Base-by-base conservation (phyloP, 163 green algal species). In the Scenedesmus sp. region DNA sequence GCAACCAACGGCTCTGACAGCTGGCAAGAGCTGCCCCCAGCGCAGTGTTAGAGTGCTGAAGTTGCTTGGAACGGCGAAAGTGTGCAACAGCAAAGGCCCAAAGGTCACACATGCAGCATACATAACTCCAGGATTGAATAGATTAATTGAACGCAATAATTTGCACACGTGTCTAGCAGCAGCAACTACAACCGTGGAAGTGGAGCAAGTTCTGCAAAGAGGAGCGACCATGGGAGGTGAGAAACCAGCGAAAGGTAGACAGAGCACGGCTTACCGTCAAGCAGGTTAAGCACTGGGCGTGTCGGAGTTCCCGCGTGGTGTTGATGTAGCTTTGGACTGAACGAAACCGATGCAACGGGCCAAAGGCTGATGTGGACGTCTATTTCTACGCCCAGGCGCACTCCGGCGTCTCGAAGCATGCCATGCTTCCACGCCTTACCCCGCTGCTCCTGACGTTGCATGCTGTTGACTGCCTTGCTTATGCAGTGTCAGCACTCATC, bases 401-500 rank as follows among this genome's bases (percentile, higher is more conserved):
- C 34, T 46, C 34, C 34, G 34, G 34, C 34, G 34, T 46, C 34
- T 46, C 34, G 34, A 46, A 46, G 34, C 34, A 46, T 46, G 34
- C 34, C 34, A 46, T 46, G 34, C 34, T 46, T 46, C 0, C 34
- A 46, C 34, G 34, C 34, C 34, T 46, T 46, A 46, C 34, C 34
- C 34, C 34, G 70, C 23, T 79, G 70, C 70, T 79, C 4, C 23
- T 52, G 7, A 79, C 52, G 20, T 5, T 52, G 70, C 23, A 13
- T 15, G 70, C 70, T 79, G 70, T 79, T 79, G 70, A 79, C 23
- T 79, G 70, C 23, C 18, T 76, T 79, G 70, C 23, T 15, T 23
- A 79, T 79, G 70, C 70, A 79, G 70, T 79, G 70, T 52, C 70
- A 79, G 70, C 70, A 79, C 70, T 89, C 34, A 86, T 97, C n/a